phyloP scores from a whole-genome alignment of 2,329 filamentous ascomycete genomes.

The Cytospora paraplurivora region DNA sequence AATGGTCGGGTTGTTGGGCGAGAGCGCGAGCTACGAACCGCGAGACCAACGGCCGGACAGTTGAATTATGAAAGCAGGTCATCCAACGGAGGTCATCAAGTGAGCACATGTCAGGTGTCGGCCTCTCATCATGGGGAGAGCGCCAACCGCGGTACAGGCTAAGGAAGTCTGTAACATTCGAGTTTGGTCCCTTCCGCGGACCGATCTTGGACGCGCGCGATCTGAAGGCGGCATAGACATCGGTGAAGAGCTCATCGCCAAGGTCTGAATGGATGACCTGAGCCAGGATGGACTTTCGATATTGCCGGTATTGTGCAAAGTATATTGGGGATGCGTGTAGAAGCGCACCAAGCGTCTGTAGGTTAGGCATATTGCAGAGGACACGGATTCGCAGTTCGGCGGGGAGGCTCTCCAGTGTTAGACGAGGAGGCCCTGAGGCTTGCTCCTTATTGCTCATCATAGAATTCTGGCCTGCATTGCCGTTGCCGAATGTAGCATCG shows the following conservation, averaged over 20 bases:
- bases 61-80: conserved; percentile 1
- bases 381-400: background rate
- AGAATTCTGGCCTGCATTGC: background rate
- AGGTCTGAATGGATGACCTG: background rate
- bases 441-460: background rate
- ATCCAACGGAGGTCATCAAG: conserved; percentile 8
- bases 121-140: background rate
- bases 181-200: background rate
- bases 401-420: background rate
- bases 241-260: background rate
- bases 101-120: background rate
- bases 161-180: conserved; percentile 6
- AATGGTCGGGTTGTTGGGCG: background rate
- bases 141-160: background rate
- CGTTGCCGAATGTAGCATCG: too few species aligned
- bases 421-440: too few species aligned
- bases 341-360: background rate
- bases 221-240: conserved; percentile 3
- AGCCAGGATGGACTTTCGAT: background rate
- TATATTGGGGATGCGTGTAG: conserved; percentile 6
- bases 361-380: conserved; percentile 4
- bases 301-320: conserved; percentile 1
- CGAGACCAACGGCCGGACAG: background rate
- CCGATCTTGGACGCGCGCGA: background rate
- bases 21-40: conserved; percentile 3